These are phyloP conservation scores for Taiwanofungus camphoratus DNA, from an alignment of 1,284 basidiomycete species.

Conservation along the genomic window DNA sequence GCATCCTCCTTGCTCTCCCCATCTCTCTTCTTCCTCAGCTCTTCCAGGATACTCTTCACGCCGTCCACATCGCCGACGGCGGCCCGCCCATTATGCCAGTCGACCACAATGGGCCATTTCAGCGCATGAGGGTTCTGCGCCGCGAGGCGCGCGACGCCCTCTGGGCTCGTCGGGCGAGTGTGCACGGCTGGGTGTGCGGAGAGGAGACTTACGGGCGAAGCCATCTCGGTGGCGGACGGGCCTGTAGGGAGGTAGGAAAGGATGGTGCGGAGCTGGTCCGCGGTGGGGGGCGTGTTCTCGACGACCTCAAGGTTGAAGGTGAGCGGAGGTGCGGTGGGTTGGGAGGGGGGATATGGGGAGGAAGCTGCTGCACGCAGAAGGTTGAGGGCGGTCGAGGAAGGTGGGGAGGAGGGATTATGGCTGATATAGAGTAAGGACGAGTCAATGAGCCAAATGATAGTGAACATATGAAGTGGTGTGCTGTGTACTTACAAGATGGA, in stretches of 20 bases:
- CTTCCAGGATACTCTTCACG: slow-evolving; percentile 58
- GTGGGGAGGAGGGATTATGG: slow-evolving; percentile 57
- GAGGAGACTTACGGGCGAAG: slow-evolving; percentile 36
- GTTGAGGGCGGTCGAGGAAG: slow-evolving; percentile 53
- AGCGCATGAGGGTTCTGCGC: slow-evolving; percentile 41
- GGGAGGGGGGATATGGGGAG: slow-evolving; percentile 51
- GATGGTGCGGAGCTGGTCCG: slow-evolving; percentile 64
- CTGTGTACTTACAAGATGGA: slow-evolving; percentile 54
- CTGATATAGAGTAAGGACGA: slow-evolving; percentile 29
- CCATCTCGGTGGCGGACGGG: slow-evolving; percentile 18
- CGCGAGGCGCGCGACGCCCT: slow-evolving; percentile 46
- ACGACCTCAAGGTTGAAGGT: slow-evolving; percentile 67
- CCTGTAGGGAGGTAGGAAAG: slow-evolving; percentile 48
- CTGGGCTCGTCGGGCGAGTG: slow-evolving; percentile 34
- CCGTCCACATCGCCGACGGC: slow-evolving; percentile 63
- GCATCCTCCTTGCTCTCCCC: slow-evolving; percentile 34
- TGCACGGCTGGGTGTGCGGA: slow-evolving; percentile 52
- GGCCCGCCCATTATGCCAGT: slow-evolving; percentile 67
- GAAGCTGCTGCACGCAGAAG: slow-evolving; percentile 54
- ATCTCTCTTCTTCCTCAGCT: slow-evolving; percentile 55
- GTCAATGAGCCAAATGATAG: slow-evolving; percentile 2
- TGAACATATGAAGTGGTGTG: not conserved
- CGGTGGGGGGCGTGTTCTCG: slow-evolving; percentile 54
- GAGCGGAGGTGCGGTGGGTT: slow-evolving; percentile 43
- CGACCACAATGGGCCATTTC: slow-evolving; percentile 75